Evolutionary conservation across 306 rosid genomes (phyloP).

Genomic region (Citrullus colocynthis): DNA sequence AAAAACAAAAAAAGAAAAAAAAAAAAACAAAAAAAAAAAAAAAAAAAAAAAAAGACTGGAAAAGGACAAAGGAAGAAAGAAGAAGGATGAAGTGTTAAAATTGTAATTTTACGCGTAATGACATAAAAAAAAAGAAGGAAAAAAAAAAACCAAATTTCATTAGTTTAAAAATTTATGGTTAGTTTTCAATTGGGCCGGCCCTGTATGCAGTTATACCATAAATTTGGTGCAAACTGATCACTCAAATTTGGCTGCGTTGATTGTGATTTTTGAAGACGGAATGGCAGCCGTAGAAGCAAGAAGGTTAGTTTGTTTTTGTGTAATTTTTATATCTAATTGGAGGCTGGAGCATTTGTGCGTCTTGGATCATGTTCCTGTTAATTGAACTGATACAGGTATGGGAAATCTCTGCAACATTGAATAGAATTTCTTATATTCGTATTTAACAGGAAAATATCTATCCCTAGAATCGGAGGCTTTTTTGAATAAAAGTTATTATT

Average conservation of each 20-base stretch:
- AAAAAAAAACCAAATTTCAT: too few relatives aligned
- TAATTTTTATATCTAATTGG: not conserved
- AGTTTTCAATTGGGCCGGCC: too few relatives aligned
- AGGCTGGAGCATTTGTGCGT: not conserved
- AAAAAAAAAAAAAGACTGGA: too few relatives aligned
- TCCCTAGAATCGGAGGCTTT: not conserved
- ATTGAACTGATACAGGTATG: not conserved
- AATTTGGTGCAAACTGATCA: not conserved
- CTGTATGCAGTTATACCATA: too few relatives aligned
- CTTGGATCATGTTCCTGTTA: not conserved
- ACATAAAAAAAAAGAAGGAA: too few relatives aligned
- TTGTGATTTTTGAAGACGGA: not conserved
- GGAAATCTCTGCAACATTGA: not conserved
- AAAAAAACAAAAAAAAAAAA: too few relatives aligned
- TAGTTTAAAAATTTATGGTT: too few relatives aligned
- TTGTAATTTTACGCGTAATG: too few relatives aligned
- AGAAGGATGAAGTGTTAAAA: too few relatives aligned
- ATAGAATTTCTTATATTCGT: not conserved
- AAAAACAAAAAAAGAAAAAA: too few relatives aligned
- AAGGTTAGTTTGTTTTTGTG: not conserved
- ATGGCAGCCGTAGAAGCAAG: not conserved
- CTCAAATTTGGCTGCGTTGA: not conserved
- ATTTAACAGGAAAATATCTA: not conserved
- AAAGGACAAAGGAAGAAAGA: too few relatives aligned
- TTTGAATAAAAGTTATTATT: not conserved